These are phyloP conservation scores for Stemphylium beticola DNA, from an alignment of 2,329 filamentous ascomycete species.

Conservation along the genomic window DNA sequence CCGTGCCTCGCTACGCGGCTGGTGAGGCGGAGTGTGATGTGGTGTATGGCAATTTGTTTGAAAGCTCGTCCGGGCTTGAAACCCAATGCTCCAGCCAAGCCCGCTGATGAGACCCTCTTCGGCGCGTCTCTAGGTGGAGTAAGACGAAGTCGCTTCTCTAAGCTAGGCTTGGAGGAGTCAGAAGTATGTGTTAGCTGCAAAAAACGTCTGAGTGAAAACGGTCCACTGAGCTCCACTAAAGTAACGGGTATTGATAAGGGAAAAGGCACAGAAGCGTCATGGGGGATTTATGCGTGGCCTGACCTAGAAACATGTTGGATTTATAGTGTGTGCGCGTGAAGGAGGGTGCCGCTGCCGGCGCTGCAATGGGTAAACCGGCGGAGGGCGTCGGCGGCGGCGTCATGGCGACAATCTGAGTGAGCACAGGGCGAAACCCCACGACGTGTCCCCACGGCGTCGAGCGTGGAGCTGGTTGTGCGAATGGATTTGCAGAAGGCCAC, in stretches of 20 bases:
- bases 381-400: slow-evolving; percentile 3
- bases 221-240: slow-evolving; percentile 22
- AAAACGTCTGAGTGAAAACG: slow-evolving; percentile 15
- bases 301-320: neutral
- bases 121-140: slow-evolving; percentile 13
- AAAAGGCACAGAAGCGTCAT: neutral
- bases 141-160: neutral
- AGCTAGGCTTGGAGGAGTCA: slow-evolving; percentile 7
- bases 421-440: slow-evolving; percentile 17
- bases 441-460: slow-evolving; percentile 19
- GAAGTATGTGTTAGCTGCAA: slow-evolving; percentile 7
- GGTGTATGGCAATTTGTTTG: slow-evolving; percentile 31
- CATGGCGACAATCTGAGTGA: neutral
- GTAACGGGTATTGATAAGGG: slow-evolving; percentile 16
- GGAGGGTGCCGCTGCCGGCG: neutral
- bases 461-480: slow-evolving; percentile 22
- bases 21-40: slow-evolving; percentile 7
- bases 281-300: neutral
- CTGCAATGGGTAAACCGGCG: neutral
- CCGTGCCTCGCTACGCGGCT: slow-evolving; percentile 12
- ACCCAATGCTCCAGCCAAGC: slow-evolving; percentile 30
- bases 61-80: slow-evolving; percentile 29
- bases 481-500: slow-evolving; percentile 21
- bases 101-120: slow-evolving; percentile 16
- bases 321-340: slow-evolving; percentile 6